These are phyloP conservation scores for Oryza australiensis DNA, from an alignment of 176 grass and related monocot species.

Conservation along the genomic window DNA sequence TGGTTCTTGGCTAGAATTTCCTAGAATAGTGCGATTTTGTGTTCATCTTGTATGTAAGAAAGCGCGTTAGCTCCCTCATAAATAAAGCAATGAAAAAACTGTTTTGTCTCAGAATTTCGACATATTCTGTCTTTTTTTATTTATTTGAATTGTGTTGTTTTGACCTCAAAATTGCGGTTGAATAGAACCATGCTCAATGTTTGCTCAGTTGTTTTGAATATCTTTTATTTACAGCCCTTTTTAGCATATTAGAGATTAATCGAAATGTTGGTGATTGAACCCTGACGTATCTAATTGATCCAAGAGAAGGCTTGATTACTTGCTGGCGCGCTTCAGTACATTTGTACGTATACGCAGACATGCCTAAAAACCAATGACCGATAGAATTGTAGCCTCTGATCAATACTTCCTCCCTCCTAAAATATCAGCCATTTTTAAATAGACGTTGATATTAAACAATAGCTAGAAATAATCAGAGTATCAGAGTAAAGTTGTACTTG, in stretches of 20 bases:
- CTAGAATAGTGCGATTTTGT: background rate
- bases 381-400: background rate
- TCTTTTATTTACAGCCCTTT: no score
- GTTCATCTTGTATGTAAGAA: background rate
- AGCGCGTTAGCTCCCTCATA: background rate
- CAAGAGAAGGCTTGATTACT: no score
- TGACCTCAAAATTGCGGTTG: background rate
- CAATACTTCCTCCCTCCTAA: no score
- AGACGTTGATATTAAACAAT: no score
- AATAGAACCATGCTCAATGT: no score
- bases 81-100: background rate
- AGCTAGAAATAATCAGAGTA: no score
- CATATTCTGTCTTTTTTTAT: background rate
- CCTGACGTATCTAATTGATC: no score
- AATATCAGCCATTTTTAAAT: no score
- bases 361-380: background rate
- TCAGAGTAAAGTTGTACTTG: no score
- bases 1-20: background rate
- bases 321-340: no score
- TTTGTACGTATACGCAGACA: no score
- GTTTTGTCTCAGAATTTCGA: background rate
- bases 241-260: background rate
- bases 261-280: no score
- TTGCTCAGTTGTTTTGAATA: background rate
- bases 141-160: background rate